Percentiles rank a stretch among this genome's conserved stretches.
These are phyloP conservation scores for Fraxinus velutina DNA, from an alignment of 305 asterid genomes.

Conservation along the genomic window DNA sequence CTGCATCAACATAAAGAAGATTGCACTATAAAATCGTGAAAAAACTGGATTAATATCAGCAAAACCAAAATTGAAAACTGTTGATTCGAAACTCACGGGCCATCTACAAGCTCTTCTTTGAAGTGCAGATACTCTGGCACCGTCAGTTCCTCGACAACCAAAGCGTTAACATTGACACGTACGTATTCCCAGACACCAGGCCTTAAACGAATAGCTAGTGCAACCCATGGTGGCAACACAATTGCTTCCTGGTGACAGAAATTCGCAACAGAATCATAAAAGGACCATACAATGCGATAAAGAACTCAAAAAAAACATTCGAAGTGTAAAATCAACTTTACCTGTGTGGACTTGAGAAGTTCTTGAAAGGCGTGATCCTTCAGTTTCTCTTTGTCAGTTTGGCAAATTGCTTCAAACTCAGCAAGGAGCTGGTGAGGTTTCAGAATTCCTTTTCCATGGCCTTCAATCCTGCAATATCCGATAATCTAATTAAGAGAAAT, in stretches of 20 bases:
- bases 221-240: constrained; percentile 92
- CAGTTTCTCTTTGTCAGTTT: constrained; percentile 47
- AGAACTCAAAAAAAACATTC: neutral
- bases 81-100: constrained; percentile 44
- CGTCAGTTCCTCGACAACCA: constrained; percentile 69
- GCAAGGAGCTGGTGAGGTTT: constrained; percentile 81
- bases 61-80: neutral
- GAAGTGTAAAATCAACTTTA: neutral
- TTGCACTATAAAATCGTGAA: neutral
- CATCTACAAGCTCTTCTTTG: constrained; percentile 88
- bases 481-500: neutral
- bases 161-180: constrained; percentile 61
- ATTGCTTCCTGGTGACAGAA: constrained; percentile 64
- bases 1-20: constrained; percentile 40
- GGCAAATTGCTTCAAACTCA: constrained; percentile 65
- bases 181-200: constrained; percentile 97
- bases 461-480: constrained; percentile 54
- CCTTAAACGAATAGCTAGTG: constrained; percentile 82
- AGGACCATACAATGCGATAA: neutral
- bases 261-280: neutral
- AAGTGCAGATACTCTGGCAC: constrained; percentile 79
- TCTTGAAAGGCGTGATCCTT: constrained; percentile 74
- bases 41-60: neutral
- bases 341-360: constrained; percentile 85
- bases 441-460: constrained; percentile 86